phyloP scores from a whole-genome alignment of 1,284 basidiomycete species.

The Boletellus dicymbophilus region DNA sequence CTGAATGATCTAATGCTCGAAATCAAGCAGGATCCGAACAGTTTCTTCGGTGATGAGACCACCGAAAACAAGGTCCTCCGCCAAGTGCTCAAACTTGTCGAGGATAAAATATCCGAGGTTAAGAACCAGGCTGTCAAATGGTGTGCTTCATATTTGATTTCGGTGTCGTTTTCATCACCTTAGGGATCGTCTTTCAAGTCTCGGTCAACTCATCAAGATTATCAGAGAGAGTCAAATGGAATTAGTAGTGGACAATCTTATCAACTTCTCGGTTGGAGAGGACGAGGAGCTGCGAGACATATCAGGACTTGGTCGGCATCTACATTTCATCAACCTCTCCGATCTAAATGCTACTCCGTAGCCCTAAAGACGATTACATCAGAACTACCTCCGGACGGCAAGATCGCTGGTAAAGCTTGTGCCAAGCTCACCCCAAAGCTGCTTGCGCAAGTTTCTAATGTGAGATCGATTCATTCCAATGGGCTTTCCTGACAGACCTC shows the following conservation, averaged over 20 bases:
- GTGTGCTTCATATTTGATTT: constrained; percentile 42
- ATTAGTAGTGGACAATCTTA: constrained; percentile 83
- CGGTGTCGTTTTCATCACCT: background rate
- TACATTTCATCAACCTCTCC: background rate
- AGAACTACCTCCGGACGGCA: constrained; percentile 82
- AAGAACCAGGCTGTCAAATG: constrained; percentile 98
- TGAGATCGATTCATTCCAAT: constrained; percentile 36
- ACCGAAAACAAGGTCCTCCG: constrained; percentile 81
- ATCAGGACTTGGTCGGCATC: constrained; percentile 78
- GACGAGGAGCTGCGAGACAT: constrained; percentile 94
- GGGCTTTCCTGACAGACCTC: constrained; percentile 13
- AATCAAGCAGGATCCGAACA: constrained; percentile 70
- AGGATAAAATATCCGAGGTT: constrained; percentile 96
- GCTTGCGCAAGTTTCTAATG: constrained; percentile 75
- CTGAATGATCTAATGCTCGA: constrained; percentile 90
- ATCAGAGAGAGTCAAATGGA: constrained; percentile 84
- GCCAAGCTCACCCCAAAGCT: constrained; percentile 87
- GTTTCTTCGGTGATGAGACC: constrained; percentile 78
- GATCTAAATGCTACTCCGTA: constrained; percentile 33
- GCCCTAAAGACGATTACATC: constrained; percentile 94
- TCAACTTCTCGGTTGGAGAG: constrained; percentile 80
- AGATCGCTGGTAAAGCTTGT: constrained; percentile 79
- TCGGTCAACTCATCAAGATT: constrained; percentile 87
- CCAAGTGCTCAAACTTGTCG: constrained; percentile 81
- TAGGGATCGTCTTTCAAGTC: constrained; percentile 42